Conservation (phyloP, 2,329 filamentous ascomycete genomes). For the Diaporthe vaccinii region DNA sequence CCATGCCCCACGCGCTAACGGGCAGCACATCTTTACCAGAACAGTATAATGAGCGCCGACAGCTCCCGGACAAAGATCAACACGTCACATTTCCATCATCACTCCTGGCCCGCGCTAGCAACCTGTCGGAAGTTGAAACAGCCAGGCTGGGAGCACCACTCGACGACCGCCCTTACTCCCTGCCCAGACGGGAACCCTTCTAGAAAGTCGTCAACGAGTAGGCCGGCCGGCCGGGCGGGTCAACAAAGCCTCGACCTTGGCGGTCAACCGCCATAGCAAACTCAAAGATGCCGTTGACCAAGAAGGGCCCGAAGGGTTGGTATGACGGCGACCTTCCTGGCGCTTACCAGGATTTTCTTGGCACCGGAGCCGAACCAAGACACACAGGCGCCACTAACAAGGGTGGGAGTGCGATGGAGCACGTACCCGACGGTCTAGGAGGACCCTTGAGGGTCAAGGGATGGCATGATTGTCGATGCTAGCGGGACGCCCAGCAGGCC, state of each 20-base stretch:
- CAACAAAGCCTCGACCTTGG: not conserved
- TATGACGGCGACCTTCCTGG: constrained; percentile 12
- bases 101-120: not conserved
- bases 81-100: constrained; percentile 32
- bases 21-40: constrained; percentile 22
- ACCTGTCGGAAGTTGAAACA: constrained; percentile 21
- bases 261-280: not conserved
- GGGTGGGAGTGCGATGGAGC: constrained; percentile 7
- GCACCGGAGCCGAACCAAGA: constrained; percentile 30
- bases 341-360: constrained; percentile 28
- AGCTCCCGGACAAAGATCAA: constrained; percentile 8
- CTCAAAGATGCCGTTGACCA: not conserved
- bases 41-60: not conserved
- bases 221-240: not conserved
- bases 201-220: not conserved
- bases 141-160: not conserved
- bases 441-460: constrained; percentile 18
- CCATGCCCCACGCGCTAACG: not conserved
- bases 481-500: constrained; percentile 24
- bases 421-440: constrained; percentile 11
- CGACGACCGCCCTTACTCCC: not conserved
- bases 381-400: constrained; percentile 7
- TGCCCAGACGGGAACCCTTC: not conserved
- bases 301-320: not conserved
- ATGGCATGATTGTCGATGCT: constrained; percentile 30